Percentiles rank a stretch among this genome's conserved stretches.
phyloP scores from a whole-genome alignment of 768 basidiomycete genomes.

The Naganishia randhawae region DNA sequence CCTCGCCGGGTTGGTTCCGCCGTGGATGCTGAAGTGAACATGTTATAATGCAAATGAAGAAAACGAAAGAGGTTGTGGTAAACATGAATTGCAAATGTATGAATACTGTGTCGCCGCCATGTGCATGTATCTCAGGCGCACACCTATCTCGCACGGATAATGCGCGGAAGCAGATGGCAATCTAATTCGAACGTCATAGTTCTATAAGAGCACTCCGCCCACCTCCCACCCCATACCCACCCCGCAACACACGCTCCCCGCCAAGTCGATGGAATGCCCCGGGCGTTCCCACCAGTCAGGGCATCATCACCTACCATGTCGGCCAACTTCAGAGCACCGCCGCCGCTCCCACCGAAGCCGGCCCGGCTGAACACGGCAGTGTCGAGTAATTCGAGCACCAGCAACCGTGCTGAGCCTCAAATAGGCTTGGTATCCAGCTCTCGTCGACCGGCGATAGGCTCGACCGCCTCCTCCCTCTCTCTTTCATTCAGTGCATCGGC shows the following conservation, averaged over 20 bases:
- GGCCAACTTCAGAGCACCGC: slow-evolving; percentile 1
- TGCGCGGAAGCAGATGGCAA: no score
- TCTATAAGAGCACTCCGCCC: not conserved
- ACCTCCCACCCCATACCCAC: no score
- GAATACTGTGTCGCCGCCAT: no score
- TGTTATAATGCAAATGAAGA: no score
- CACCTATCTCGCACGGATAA: no score
- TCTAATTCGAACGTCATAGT: no score
- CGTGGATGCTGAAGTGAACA: no score
- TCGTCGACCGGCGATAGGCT: not conserved
- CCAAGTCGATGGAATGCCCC: not conserved
- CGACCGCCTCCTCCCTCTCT: slow-evolving; percentile 5
- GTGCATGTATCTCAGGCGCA: no score
- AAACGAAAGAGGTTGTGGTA: no score
- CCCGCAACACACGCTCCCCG: not conserved
- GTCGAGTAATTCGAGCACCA: not conserved
- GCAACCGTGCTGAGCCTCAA: not conserved
- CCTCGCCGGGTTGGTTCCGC: no score
- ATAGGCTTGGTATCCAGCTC: not conserved
- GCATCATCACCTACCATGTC: slow-evolving; percentile 21
- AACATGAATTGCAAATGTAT: no score
- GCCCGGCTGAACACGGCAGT: not conserved
- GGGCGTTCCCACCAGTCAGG: slow-evolving; percentile 12
- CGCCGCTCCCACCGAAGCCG: slow-evolving; percentile 6
- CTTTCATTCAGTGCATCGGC: slow-evolving; percentile 7